Evolutionary conservation across 2,329 filamentous ascomycete species (phyloP), one percentile per base, ranked within the genome.

Genomic region (Alternaria dauci): DNA sequence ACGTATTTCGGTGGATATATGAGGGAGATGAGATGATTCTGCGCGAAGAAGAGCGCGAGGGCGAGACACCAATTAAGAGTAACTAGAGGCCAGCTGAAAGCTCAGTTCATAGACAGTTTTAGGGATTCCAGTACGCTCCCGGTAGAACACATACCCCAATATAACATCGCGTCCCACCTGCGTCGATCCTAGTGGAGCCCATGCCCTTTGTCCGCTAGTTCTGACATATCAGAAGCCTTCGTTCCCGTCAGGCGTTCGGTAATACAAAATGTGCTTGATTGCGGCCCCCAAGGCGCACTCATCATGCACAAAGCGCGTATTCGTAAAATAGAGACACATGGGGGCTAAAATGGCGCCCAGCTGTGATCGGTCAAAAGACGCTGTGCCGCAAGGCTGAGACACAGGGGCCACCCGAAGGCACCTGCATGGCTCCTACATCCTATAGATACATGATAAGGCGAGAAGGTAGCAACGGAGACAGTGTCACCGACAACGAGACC

Each of bases 341-440:
- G 61, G 61, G 64, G 58, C 61, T 36, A 11, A 32, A 52, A 62
- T 42, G 39, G 61, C 61, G 52, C 18, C 46, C 28, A 42, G n/a
- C 26, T 18, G 59, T 54, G 57, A 55, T 51, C 42, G 18, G 42
- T 42, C 41, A 12, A 20, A 39, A 43, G 36, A 39, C 36, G 52
- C 64, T 67, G 65, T 69, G 69, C 68, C 64, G 67, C 66, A 67
- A 71, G 69, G 71, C 65, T 69, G 67, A 66, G 59, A 68, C 63
- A 65, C 26, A 44, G 55, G 52, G 50, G 38, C 12, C 20, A 36
- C 23, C 16, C 25, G 50, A 36, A 54, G 44, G 32, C 50, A 56
- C 52, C 28, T 52, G 56, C 47, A 51, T 55, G 36, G 48, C 43
- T n/a, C 32, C 41, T 23, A 38, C 46, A 48, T 64, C 34, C 53